Percentiles rank a stretch among this genome's conserved stretches.
phyloP scores from a whole-genome alignment of 2,329 filamentous ascomycete species.

The Akanthomyces lecanii region DNA sequence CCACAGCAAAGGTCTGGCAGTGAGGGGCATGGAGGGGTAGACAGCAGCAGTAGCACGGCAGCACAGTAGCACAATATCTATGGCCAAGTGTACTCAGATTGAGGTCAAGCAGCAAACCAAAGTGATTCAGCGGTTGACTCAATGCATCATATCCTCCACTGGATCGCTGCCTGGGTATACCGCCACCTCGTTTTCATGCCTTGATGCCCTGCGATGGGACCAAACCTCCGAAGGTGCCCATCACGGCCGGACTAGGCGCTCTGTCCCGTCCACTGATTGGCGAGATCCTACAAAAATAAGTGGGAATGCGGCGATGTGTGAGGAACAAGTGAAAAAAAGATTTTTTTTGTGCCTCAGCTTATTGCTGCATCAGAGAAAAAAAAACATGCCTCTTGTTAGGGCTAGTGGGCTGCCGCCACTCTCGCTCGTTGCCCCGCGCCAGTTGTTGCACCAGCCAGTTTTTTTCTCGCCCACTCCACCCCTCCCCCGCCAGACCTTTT shows the following conservation, averaged over 20 bases:
- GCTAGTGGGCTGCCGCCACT: conserved; percentile 11
- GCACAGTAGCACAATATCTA: not conserved
- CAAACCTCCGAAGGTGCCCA: conserved; percentile 3
- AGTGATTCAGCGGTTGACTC: conserved; percentile 1
- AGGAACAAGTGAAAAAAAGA: not conserved
- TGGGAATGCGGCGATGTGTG: conserved; percentile 5
- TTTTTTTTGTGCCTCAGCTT: conserved; percentile 10
- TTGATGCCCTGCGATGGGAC: conserved; percentile 14
- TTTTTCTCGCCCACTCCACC: conserved; percentile 25
- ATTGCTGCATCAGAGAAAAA: not conserved
- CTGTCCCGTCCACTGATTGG: not conserved
- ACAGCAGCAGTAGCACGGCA: not conserved
- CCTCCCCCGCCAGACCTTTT: conserved; percentile 30
- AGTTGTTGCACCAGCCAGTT: conserved; percentile 23
- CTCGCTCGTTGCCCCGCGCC: conserved; percentile 32
- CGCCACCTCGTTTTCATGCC: conserved; percentile 3
- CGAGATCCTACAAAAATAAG: not conserved
- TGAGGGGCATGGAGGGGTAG: conserved; percentile 16
- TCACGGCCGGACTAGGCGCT: not conserved
- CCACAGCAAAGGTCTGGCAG: not conserved
- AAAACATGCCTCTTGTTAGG: conserved; percentile 9
- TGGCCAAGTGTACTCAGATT: not conserved
- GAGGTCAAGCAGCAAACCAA: not conserved
- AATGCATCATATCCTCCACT: not conserved
- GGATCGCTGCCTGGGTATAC: not conserved